Percentiles rank a stretch among this genome's conserved stretches.
Evolutionary conservation across 2,329 filamentous ascomycete species (phyloP).

Genomic region (Fusarium devonianum): DNA sequence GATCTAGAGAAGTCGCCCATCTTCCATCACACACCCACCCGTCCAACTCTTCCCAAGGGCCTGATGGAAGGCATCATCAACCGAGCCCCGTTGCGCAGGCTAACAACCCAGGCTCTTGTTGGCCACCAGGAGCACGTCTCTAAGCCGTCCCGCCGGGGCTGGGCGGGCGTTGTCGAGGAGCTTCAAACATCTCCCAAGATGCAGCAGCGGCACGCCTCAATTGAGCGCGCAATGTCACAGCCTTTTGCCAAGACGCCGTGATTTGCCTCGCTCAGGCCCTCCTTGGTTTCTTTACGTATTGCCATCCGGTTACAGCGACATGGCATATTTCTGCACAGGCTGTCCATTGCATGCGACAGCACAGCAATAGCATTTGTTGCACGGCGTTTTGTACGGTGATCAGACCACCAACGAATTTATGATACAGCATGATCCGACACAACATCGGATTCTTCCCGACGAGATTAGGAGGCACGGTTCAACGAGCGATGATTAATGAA

Average conservation of each 20-base stretch:
- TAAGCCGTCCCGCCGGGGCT: slow-evolving; percentile 60
- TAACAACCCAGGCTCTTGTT: slow-evolving; percentile 60
- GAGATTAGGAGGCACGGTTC: slow-evolving; percentile 21
- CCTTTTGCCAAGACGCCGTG: slow-evolving; percentile 44
- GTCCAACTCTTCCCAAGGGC: slow-evolving; percentile 49
- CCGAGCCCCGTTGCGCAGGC: slow-evolving; percentile 58
- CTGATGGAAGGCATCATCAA: slow-evolving; percentile 54
- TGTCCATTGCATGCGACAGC: slow-evolving; percentile 26
- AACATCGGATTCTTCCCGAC: slow-evolving; percentile 16
- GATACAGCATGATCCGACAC: slow-evolving; percentile 28
- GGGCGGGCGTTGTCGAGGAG: slow-evolving; percentile 70
- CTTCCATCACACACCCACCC: slow-evolving; percentile 42
- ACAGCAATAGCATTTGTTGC: slow-evolving; percentile 20
- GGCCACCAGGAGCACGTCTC: slow-evolving; percentile 59
- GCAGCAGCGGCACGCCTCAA: slow-evolving; percentile 68
- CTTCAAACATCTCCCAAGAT: slow-evolving; percentile 67
- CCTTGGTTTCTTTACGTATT: slow-evolving; percentile 31
- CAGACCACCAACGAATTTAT: slow-evolving; percentile 29
- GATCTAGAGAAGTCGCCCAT: slow-evolving; percentile 47
- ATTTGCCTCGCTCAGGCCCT: slow-evolving; percentile 18
- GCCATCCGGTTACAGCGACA: slow-evolving; percentile 26
- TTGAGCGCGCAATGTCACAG: slow-evolving; percentile 63
- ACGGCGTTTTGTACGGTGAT: slow-evolving; percentile 36
- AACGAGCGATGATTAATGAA: slow-evolving; percentile 42
- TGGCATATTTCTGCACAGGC: slow-evolving; percentile 29